A percentile compares a stretch with the other conserved stretches of the same genome.
Conservation (phyloP, 2,329 filamentous ascomycete species). For the Epichloe coenophiala region DNA sequence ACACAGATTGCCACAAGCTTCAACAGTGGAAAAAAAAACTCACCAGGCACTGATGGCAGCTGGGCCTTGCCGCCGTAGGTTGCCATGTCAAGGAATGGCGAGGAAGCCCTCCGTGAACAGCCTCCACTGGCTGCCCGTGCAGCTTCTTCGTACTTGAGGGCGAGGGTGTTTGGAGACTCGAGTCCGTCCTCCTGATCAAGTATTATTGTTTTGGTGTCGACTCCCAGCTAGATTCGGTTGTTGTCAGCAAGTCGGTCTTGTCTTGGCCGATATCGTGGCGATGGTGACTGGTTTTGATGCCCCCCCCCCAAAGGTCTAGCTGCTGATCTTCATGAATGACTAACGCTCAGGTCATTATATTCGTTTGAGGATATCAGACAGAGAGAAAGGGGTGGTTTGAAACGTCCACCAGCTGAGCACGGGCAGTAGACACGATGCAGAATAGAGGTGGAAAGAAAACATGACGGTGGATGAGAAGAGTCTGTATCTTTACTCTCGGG, state of each 20-base stretch:
- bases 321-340: not conserved
- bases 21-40: slow-evolving; percentile 26
- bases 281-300: not conserved
- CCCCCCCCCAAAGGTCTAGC: not conserved
- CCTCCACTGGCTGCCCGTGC: slow-evolving; percentile 38
- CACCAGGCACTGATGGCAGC: slow-evolving; percentile 69
- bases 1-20: too few relatives aligned
- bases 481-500: not conserved
- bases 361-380: not conserved
- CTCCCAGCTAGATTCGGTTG: slow-evolving; percentile 29
- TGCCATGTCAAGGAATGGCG: slow-evolving; percentile 29
- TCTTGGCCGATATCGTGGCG: too few relatives aligned
- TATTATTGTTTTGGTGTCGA: slow-evolving; percentile 41
- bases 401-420: slow-evolving; percentile 12
- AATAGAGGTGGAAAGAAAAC: not conserved
- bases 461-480: not conserved
- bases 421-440: slow-evolving; percentile 2
- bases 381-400: not conserved
- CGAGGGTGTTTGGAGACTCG: slow-evolving; percentile 43
- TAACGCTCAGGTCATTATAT: not conserved
- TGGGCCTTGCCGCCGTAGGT: slow-evolving; percentile 69
- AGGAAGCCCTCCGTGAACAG: slow-evolving; percentile 42
- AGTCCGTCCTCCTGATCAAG: slow-evolving; percentile 40
- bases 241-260: not conserved
- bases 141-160: slow-evolving; percentile 43